Percentiles rank a stretch among this genome's conserved stretches.
Conservation (phyloP, 2,329 filamentous ascomycete species). For the Aspergillus clavatus region DNA sequence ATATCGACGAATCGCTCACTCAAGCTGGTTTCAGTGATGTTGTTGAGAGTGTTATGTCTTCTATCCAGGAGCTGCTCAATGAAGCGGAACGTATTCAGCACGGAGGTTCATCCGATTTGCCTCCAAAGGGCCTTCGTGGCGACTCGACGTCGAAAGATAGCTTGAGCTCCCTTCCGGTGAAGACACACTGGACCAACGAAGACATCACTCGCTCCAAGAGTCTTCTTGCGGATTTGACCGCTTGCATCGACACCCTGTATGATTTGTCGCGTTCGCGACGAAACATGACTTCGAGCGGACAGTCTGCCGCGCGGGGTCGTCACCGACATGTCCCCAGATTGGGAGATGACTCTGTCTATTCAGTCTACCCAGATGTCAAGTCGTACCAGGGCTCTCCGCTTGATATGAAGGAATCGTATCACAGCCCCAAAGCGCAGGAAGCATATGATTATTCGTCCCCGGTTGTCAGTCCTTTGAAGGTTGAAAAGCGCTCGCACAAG, state of each 20-base stretch:
- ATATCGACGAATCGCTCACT: slow-evolving; percentile 60
- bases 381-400: slow-evolving; percentile 37
- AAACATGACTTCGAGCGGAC: slow-evolving; percentile 32
- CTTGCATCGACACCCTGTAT: slow-evolving; percentile 61
- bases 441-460: slow-evolving; percentile 19
- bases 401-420: slow-evolving; percentile 25
- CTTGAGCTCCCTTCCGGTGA: slow-evolving; percentile 31
- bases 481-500: slow-evolving; percentile 20
- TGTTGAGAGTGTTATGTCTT: slow-evolving; percentile 59
- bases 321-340: slow-evolving; percentile 25
- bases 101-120: slow-evolving; percentile 35
- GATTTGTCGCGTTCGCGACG: slow-evolving; percentile 56
- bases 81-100: slow-evolving; percentile 57
- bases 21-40: slow-evolving; percentile 60
- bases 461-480: slow-evolving; percentile 8
- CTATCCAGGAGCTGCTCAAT: slow-evolving; percentile 59
- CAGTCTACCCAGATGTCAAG: slow-evolving; percentile 23
- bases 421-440: slow-evolving; percentile 22
- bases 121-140: slow-evolving; percentile 32
- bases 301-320: slow-evolving; percentile 17
- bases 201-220: slow-evolving; percentile 54
- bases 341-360: slow-evolving; percentile 20
- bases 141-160: slow-evolving; percentile 28
- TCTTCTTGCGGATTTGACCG: slow-evolving; percentile 56
- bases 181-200: slow-evolving; percentile 44